Base-by-base conservation (phyloP, 2,329 filamentous ascomycete species). In the Fusarium tanahbumbuense region DNA sequence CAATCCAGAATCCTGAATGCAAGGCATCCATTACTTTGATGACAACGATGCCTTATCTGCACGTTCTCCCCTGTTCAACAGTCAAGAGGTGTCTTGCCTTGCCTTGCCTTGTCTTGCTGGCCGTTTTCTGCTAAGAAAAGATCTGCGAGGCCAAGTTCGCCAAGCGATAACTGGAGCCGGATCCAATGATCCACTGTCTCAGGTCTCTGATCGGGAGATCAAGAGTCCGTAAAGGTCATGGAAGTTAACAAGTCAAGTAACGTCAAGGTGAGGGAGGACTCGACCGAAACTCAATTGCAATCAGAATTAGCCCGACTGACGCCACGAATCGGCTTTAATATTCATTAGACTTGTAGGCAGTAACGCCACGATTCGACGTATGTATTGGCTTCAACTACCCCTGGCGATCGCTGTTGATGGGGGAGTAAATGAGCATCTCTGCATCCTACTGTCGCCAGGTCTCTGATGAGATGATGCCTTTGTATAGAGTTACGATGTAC, bases 101-200 rank as follows among this genome's bases (percentile, higher is more conserved):
- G 34, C 15, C 30, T 32, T 32, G 28, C 60, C 49, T 25, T 48
- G 25, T 58, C 28, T 67, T 34, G 22, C 41, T 27, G 22, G 18
- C 48, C 23, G 34, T 32, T 32, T 37, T 23, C 23, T 52, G 34
- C 53, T 45, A 45, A 23, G 28, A 42, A 48, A 50, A 20, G 67
- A 65, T 70, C 58, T 64, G 30, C 49, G 55, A 53, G 42, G 32
- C 56, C 34, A 48, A 22, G 41, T 67, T 60, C 50, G 32, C 48
- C 57, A 67, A 60, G 67, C 34, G 44, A 53, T 53, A 53, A 53
- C 34, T 53, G 49, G 49, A 42, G 49, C 49, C 34, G 23, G 49
- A 28, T 42, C 25, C 49, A 41, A 60, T 56, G 62, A 30, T 50
- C 73, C 73, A 72, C 71, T 71, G 73, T 75, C 73, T 74, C 71